Base-by-base conservation (phyloP, 2,329 filamentous ascomycete genomes). In the Fusarium setosum region DNA sequence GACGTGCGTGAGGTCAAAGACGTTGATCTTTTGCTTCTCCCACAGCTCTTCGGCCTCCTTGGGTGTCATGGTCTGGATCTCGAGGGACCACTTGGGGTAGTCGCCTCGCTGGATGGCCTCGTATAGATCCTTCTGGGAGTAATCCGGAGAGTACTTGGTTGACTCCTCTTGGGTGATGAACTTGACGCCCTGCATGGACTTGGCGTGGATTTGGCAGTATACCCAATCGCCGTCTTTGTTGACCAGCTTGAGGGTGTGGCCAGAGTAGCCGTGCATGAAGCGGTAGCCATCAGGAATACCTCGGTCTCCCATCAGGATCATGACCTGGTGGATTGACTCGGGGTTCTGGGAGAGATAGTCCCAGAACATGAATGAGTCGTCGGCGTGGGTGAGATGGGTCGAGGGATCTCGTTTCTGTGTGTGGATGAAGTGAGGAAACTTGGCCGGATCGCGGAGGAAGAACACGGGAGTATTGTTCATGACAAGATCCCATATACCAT, bases 361-460 rank as follows among this genome's bases (percentile, higher is more conserved):
- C 64, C 64, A 67, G 37, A 67, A 67, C 1, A 41, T 40, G 29
- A 61, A 67, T 0, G 63, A 65, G 4, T 67, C 64, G 11, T 67
- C 64, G 0, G 64, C 64, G 1, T 67, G 64, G 0, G 86, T 88
- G 6, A 92, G 77, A 73, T 92, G 88, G 4, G 89, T 92, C 80
- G 40, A 37, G 13, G 42, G 17, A 71, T 93, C 82, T n/a, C 90
- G 83, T 82, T 92, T 92, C 74, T 92, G 90, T 0, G 90, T 91
- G 74, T 92, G 90, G 52, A 92, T 92, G 72, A 92, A 90, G 72
- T 89, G 81, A 21, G 90, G 90, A 73, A 92, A 92, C 76, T 93
- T 92, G 65, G 88, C 84, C 0, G 90, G 88, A 63, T 93, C 90
- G 52, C 90, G 82, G n/a, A 92, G 73, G 77, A 93, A 93, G 82